Evolutionary conservation across 176 grass and related monocot genomes (phyloP).

Genomic region (Juncus effusus): DNA sequence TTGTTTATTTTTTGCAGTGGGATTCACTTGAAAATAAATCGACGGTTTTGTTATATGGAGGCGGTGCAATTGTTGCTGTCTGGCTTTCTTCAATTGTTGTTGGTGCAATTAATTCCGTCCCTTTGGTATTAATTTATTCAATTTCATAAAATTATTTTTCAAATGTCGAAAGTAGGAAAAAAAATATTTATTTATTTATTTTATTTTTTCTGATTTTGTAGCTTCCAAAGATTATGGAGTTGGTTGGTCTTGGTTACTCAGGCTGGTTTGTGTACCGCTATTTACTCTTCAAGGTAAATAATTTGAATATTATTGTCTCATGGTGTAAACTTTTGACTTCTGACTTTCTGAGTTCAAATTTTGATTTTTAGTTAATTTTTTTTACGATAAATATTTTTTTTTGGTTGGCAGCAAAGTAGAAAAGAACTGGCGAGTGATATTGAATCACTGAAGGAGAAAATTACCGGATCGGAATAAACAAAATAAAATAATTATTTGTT

Average conservation of each 20-base stretch:
- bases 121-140: constrained; percentile 41
- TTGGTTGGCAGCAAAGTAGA: constrained; percentile 44
- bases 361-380: constrained; percentile 18
- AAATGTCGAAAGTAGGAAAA: not conserved
- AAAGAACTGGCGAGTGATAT: constrained; percentile 49
- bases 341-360: not conserved
- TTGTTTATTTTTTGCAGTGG: constrained; percentile 43
- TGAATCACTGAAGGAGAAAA: constrained; percentile 54
- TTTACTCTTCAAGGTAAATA: constrained; percentile 68
- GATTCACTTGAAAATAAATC: constrained; percentile 72
- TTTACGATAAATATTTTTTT: constrained; percentile 15
- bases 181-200: not conserved
- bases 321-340: constrained; percentile 8
- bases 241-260: constrained; percentile 55
- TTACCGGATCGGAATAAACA: constrained; percentile 33
- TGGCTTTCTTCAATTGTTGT: constrained; percentile 64
- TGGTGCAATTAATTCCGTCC: constrained; percentile 50
- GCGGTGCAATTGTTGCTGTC: constrained; percentile 47
- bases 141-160: not conserved
- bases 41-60: constrained; percentile 45
- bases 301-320: constrained; percentile 16
- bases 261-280: constrained; percentile 81
- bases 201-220: constrained; percentile 21
- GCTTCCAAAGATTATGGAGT: constrained; percentile 66
- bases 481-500: constrained; percentile 29